Evolutionary conservation across 495 filamentous ascomycete species (phyloP).

Genomic region (Apiosordaria backusii): DNA sequence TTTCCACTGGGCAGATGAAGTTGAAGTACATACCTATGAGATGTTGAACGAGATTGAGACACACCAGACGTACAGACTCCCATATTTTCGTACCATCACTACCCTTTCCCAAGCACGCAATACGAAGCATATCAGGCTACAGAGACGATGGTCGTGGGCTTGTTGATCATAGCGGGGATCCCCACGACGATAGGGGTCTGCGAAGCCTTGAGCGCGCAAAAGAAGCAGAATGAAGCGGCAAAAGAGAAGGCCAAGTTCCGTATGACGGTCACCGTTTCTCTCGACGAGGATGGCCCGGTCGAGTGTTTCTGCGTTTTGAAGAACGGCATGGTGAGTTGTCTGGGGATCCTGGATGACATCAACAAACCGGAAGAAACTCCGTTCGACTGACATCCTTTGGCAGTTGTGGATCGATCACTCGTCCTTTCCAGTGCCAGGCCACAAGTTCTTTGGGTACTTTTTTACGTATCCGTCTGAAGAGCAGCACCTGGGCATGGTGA

Average conservation of each 20-base stretch:
- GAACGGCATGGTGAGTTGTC: conserved; percentile 42
- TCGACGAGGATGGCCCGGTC: conserved; percentile 37
- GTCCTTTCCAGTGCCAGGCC: conserved; percentile 41
- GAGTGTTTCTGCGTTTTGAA: conserved; percentile 42
- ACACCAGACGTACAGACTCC: background rate
- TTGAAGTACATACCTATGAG: background rate
- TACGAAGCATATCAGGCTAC: background rate
- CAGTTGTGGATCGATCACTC: conserved; percentile 49
- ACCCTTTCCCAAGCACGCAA: background rate
- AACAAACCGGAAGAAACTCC: conserved; percentile 1
- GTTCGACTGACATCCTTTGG: conserved; percentile 6
- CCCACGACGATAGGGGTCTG: conserved; percentile 51
- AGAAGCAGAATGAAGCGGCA: conserved; percentile 45
- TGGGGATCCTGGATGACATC: conserved; percentile 10
- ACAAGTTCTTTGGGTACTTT: conserved; percentile 59
- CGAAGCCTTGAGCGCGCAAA: conserved; percentile 49
- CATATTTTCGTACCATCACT: background rate
- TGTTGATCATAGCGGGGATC: conserved; percentile 45
- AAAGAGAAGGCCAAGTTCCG: conserved; percentile 53
- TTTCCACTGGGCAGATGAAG: background rate
- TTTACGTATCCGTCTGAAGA: conserved; percentile 57
- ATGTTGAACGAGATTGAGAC: background rate
- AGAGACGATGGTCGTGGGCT: conserved; percentile 39
- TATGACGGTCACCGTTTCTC: conserved; percentile 43
- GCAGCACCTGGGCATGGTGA: conserved; percentile 54